Evolutionary conservation across 208 protist species (phyloP), one percentile per base, ranked within the genome.

Genomic region (Acanthamoeba divionensis): DNA sequence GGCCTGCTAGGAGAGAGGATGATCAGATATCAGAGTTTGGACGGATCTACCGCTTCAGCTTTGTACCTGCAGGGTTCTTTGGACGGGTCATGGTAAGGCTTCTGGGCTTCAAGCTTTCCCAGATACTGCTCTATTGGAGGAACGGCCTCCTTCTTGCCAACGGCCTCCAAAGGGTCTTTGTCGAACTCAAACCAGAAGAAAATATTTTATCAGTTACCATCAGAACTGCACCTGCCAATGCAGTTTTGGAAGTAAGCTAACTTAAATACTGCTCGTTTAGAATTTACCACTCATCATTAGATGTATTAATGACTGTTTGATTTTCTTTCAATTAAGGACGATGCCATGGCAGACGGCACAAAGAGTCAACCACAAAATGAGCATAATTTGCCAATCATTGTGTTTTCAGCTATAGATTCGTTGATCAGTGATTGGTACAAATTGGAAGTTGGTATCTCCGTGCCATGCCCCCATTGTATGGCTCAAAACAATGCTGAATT

Each of bases 401-500:
- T 15, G 47, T 29, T 86, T 18, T 29, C 77, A 18, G 77, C 77
- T 31, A 44, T 86, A 36, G 77, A 86, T 24, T 36, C 77, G 26
- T 55, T 86, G 31, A 86, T 86, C 45, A 86, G 66, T 24, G 77
- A 86, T 26, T 86, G 52, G 52, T n/a, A 38, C 66, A n/a, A 75
- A 48, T 48, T 79, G 36, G 69, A 33, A 12, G 69, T 31, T 10
- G 21, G 63, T 29, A 36, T 83, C n/a, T 65, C 47, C 33, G 50
- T 83, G 48, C 73, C 73, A 38, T 83, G 73, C 73, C 57, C 63
- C 48, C 73, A 83, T 36, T 83, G 73, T 21, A 47, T 83, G 73
- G 12, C 50, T 29, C 50, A 83, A 29, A 83, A 47, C 33, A 33
- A 65, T 33, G 63, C 41, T 47, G 48, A 83, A 36, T 47, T 54